phyloP scores from a whole-genome alignment of 176 grass and related monocot genomes.

The Rhynchospora breviuscula region DNA sequence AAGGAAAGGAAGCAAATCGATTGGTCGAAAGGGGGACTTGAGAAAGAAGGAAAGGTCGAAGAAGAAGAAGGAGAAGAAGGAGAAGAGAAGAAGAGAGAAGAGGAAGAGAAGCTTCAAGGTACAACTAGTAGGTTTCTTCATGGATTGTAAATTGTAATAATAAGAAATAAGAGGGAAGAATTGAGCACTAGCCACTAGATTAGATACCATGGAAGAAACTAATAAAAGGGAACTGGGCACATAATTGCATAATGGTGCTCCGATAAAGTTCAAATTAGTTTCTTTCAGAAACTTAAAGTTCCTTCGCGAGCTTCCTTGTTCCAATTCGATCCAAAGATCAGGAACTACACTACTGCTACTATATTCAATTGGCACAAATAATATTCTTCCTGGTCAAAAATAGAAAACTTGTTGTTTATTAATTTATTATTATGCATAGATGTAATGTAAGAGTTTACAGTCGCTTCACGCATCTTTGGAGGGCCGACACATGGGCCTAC shows the following conservation, averaged over 20 bases:
- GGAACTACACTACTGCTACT: too few relatives aligned
- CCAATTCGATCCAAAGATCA: too few relatives aligned
- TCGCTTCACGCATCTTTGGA: background rate
- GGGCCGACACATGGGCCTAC: background rate
- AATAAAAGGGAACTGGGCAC: too few relatives aligned
- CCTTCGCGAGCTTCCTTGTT: too few relatives aligned
- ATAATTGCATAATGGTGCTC: background rate
- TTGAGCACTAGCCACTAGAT: too few relatives aligned
- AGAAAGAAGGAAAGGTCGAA: slow-evolving; percentile 7
- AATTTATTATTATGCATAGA: too few relatives aligned
- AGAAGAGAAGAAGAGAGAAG: background rate
- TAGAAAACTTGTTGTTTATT: background rate
- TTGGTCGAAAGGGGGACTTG: slow-evolving; percentile 39
- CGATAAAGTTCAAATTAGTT: background rate
- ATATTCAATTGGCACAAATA: background rate
- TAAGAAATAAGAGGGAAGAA: too few relatives aligned
- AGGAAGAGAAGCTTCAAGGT: slow-evolving; percentile 25
- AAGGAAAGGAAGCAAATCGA: slow-evolving; percentile 72
- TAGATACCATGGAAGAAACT: too few relatives aligned
- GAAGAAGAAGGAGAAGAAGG: slow-evolving; percentile 13
- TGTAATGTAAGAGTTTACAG: too few relatives aligned
- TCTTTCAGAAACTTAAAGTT: too few relatives aligned
- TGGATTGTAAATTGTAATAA: background rate
- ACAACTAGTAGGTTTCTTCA: slow-evolving; percentile 35
- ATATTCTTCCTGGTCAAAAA: background rate